A percentile compares a stretch with the other conserved stretches of the same genome.
Conservation (phyloP, 2,329 filamentous ascomycete genomes). For the Monosporascus ibericus region DNA sequence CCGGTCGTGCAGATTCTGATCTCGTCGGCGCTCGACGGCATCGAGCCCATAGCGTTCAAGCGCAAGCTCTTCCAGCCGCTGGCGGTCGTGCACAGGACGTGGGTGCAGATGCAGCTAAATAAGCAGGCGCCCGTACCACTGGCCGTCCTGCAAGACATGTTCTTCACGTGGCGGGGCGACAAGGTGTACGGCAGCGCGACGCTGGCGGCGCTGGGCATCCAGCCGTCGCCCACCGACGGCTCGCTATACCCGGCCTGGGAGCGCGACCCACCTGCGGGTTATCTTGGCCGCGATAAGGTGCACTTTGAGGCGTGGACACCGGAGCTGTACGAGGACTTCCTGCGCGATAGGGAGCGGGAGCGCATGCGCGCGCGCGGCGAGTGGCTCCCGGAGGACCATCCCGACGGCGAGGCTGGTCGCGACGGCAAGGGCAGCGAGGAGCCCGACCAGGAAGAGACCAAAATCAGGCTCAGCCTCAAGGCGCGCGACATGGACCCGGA, state of each 20-base stretch:
- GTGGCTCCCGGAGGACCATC: slow-evolving; percentile 28
- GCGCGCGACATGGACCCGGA: slow-evolving; percentile 44
- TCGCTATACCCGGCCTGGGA: slow-evolving; percentile 32
- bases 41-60: slow-evolving; percentile 55
- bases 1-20: slow-evolving; percentile 60
- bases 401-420: slow-evolving; percentile 11
- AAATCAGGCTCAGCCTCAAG: slow-evolving; percentile 48
- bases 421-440: neutral
- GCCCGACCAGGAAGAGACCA: slow-evolving; percentile 21
- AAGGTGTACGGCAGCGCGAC: slow-evolving; percentile 72
- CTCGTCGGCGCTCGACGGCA: slow-evolving; percentile 56
- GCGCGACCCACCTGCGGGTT: slow-evolving; percentile 33
- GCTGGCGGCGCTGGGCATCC: slow-evolving; percentile 60
- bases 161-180: slow-evolving; percentile 73
- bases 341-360: slow-evolving; percentile 42
- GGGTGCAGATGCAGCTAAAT: slow-evolving; percentile 59
- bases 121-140: slow-evolving; percentile 29
- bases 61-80: slow-evolving; percentile 64
- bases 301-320: slow-evolving; percentile 73
- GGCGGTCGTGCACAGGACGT: slow-evolving; percentile 60
- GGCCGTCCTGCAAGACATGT: slow-evolving; percentile 48
- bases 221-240: slow-evolving; percentile 34
- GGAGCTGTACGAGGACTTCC: slow-evolving; percentile 47
- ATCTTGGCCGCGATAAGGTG: slow-evolving; percentile 51
- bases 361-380: slow-evolving; percentile 37